These are phyloP conservation scores for Solanum stenotomum DNA, from an alignment of 257 asterid genomes.

Conservation along the genomic window DNA sequence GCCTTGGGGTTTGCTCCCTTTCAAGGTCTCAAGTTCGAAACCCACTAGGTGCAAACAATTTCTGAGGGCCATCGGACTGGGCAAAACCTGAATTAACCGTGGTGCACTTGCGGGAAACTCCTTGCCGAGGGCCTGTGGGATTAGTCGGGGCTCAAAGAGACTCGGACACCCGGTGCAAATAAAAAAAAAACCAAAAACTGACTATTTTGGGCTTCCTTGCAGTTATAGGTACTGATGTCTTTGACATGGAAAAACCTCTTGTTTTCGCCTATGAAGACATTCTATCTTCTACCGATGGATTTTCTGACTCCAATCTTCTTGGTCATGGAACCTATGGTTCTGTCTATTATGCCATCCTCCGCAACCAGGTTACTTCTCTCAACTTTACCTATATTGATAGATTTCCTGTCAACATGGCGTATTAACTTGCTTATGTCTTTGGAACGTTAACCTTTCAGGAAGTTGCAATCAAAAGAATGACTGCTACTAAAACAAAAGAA, in stretches of 20 bases:
- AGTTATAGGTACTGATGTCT: slow-evolving; percentile 78
- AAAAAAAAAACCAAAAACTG: background rate
- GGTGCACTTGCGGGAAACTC: no score
- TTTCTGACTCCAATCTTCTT: slow-evolving; percentile 80
- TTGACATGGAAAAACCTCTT: slow-evolving; percentile 87
- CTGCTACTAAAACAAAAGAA: slow-evolving; percentile 81
- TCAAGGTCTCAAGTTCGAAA: no score
- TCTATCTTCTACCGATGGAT: slow-evolving; percentile 62
- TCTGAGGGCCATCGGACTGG: no score
- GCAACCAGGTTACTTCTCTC: slow-evolving; percentile 57
- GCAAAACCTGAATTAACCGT: no score
- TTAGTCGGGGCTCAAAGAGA: no score
- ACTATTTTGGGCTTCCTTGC: slow-evolving; percentile 17
- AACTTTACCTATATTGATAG: background rate
- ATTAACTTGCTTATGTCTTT: slow-evolving; percentile 2
- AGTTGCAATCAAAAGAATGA: slow-evolving; percentile 89
- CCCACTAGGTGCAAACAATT: no score
- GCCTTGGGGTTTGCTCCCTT: no score
- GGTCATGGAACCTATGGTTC: slow-evolving; percentile 96
- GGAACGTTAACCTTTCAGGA: slow-evolving; percentile 39
- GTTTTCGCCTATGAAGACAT: slow-evolving; percentile 67
- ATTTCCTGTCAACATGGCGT: background rate
- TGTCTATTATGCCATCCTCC: slow-evolving; percentile 75
- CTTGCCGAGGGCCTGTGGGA: no score
- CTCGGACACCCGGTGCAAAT: no score